Evolutionary conservation across 169 alveolate species (phyloP).

Genomic region (Plasmodium gaboni): DNA sequence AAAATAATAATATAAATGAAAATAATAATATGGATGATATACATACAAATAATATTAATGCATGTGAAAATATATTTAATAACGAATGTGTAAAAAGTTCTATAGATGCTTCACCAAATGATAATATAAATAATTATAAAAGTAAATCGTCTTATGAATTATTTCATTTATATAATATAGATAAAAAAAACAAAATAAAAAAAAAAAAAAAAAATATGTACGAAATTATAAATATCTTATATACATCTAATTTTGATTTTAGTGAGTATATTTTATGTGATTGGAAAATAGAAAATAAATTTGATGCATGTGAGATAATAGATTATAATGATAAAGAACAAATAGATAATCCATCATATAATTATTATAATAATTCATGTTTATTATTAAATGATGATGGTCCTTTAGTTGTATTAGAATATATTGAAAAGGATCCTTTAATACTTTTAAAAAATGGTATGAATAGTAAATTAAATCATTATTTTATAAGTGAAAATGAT

Average conservation of each 20-base stretch:
- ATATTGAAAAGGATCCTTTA: conserved; percentile 53
- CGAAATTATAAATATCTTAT: conserved; percentile 8
- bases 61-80: too few species aligned
- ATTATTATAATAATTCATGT: conserved; percentile 25
- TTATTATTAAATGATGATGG: conserved; percentile 52
- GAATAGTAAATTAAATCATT: conserved; percentile 68
- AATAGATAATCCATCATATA: conserved; percentile 9
- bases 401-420: conserved; percentile 49
- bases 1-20: too few species aligned
- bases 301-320: background rate
- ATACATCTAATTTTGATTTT: conserved; percentile 6
- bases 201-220: background rate
- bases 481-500: conserved; percentile 33
- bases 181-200: background rate
- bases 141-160: background rate
- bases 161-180: background rate
- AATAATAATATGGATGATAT: too few species aligned
- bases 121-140: background rate
- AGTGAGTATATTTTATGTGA: background rate
- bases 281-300: conserved; percentile 34
- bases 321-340: conserved; percentile 7
- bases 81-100: background rate
- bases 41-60: too few species aligned
- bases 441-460: conserved; percentile 49
- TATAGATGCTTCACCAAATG: background rate